phyloP scores from a whole-genome alignment of 768 basidiomycete genomes.

The Leccinum disarticulatum region DNA sequence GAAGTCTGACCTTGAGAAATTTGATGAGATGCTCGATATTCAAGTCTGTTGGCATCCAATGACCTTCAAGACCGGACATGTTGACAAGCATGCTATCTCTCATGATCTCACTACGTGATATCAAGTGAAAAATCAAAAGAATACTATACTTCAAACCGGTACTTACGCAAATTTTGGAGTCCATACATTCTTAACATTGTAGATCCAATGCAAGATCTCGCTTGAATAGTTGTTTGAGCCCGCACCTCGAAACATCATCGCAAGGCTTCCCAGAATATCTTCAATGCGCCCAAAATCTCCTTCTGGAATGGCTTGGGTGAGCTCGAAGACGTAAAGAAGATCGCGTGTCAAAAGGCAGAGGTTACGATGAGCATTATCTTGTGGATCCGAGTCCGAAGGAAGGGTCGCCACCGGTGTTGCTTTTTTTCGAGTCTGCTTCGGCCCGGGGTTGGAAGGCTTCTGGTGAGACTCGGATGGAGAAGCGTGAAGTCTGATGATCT shows the following conservation, averaged over 20 bases:
- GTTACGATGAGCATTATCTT: conserved; percentile 20
- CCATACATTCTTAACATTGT: conserved; percentile 33
- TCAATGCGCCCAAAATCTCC: conserved; percentile 38
- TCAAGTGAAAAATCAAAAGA: neutral
- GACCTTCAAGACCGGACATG: conserved; percentile 25
- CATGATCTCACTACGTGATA: conserved; percentile 4
- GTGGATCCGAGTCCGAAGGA: too few relatives aligned
- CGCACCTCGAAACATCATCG: conserved; percentile 18
- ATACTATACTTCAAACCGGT: neutral
- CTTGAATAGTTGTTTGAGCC: conserved; percentile 22
- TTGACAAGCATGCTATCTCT: too few relatives aligned
- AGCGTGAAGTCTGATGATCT: neutral
- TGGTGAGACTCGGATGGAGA: neutral
- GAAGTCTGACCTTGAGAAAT: conserved; percentile 32
- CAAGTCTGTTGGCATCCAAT: conserved; percentile 34
- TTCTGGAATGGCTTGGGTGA: conserved; percentile 24
- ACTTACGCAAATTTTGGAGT: conserved; percentile 31
- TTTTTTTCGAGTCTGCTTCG: neutral
- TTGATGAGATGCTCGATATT: conserved; percentile 41
- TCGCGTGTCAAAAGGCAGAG: conserved; percentile 28
- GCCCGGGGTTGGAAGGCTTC: neutral
- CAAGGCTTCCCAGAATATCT: conserved; percentile 20
- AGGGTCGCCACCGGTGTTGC: neutral
- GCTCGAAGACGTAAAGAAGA: conserved; percentile 32
- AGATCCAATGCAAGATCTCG: conserved; percentile 20